phyloP scores from a whole-genome alignment of 192 early-diverging fungal genomes.

The Powellomyces hirtus region DNA sequence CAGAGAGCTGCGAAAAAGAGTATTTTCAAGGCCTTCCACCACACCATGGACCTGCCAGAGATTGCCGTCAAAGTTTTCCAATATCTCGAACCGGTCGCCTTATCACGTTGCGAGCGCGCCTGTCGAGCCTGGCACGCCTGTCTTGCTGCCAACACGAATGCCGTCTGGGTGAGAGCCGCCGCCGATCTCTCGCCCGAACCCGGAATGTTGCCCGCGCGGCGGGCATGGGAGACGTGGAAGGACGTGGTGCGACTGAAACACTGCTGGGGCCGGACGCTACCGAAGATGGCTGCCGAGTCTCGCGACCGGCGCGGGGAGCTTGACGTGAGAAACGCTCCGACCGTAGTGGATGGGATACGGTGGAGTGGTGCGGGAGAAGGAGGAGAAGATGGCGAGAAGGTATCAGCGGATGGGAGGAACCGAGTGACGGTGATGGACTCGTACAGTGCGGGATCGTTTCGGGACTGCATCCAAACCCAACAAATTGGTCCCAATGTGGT shows the following conservation, averaged over 20 bases:
- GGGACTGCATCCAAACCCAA: constrained; percentile 3
- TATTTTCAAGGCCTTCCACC: too few species aligned
- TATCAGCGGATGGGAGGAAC: not conserved
- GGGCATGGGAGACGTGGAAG: constrained; percentile 20
- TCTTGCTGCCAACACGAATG: not conserved
- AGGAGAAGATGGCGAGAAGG: too few species aligned
- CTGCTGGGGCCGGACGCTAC: not conserved
- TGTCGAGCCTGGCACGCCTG: constrained; percentile 10
- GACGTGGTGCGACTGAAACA: not conserved
- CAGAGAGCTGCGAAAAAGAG: too few species aligned
- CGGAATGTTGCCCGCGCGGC: not conserved
- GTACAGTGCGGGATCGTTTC: not conserved
- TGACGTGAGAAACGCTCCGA: not conserved
- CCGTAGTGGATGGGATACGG: not conserved
- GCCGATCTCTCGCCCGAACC: not conserved
- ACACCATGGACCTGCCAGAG: constrained; percentile 16
- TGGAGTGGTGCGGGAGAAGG: too few species aligned
- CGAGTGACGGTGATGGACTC: constrained; percentile 15
- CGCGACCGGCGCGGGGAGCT: not conserved
- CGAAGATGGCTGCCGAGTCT: not conserved
- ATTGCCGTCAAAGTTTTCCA: constrained; percentile 10
- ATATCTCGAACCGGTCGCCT: not conserved
- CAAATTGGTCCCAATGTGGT: not conserved
- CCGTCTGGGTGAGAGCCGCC: not conserved
- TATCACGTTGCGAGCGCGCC: constrained; percentile 1